Evolutionary conservation across 2,329 filamentous ascomycete species (phyloP), one percentile per base, ranked within the genome.

Genomic region (Scopulariopsis brevicaulis): DNA sequence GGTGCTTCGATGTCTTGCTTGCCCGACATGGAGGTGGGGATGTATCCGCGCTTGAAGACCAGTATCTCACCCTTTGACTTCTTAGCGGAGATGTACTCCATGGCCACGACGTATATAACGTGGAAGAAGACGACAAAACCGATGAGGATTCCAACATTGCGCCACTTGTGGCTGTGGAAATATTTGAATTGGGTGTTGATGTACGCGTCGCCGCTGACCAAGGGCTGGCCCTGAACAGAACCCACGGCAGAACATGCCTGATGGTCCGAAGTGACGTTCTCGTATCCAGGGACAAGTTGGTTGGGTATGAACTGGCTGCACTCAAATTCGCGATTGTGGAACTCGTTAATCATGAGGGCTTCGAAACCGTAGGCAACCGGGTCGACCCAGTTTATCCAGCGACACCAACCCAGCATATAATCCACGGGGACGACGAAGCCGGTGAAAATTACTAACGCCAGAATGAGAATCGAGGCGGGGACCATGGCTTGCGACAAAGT

Each of bases 291-390:
- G 75, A 40, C 22, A 59, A 8, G 56, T 66, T 70, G 28, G 28
- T 32, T 32, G 0, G 81, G 81, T 1, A 82, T 72, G 55, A 70
- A 79, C 35, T 67, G 60, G 24, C 68, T 70, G 66, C 81, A 84
- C 0, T 57, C 53, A 67, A 86, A 94, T 0, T 82, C 61, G 18
- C 85, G 81, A 60, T 75, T 73, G 63, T 84, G 72, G 67, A 96
- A 96, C 70, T 96, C 91, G 70, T 95, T 95, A 62, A 89, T 80
- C 79, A 93, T 86, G 28, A 95, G 77, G 0, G 84, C 76, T 68
- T 95, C 90, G 65, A 95, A 96, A 0, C 84, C 83, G 62, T 95
- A 95, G 1, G 82, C 83, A 12, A 95, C 79, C 2, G 89, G 89
- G 61, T 95, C 85, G 46, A 94, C 74, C 67, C 89, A 93, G 67